Conservation (phyloP, 2,329 filamentous ascomycete genomes). For the Geosmithia putterillii region DNA sequence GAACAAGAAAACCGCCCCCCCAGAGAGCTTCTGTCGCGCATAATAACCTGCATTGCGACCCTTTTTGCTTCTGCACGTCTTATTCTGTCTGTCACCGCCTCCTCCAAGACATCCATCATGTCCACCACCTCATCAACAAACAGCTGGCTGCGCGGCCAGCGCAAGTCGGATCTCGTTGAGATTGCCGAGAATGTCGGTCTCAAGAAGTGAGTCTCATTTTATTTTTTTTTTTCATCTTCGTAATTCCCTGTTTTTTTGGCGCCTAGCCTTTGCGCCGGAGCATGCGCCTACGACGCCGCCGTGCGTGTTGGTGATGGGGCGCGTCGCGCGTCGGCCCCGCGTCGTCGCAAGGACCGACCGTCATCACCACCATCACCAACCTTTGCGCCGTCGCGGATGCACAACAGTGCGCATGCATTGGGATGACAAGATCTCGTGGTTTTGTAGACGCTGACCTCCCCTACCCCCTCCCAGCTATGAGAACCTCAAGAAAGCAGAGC, state of each 20-base stretch:
- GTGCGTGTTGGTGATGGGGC: background rate
- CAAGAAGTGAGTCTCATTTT: slow-evolving; percentile 51
- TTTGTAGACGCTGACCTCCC: too few species aligned
- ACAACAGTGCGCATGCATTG: too few species aligned
- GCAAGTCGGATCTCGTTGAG: slow-evolving; percentile 68
- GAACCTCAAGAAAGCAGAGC: slow-evolving; percentile 62
- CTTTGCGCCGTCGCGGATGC: too few species aligned
- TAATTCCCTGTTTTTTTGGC: background rate
- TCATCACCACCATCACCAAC: background rate
- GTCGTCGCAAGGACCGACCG: background rate
- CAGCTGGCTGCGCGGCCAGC: slow-evolving; percentile 68
- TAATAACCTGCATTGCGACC: too few species aligned
- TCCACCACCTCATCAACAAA: slow-evolving; percentile 28
- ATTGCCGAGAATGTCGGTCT: slow-evolving; percentile 61
- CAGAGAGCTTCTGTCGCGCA: too few species aligned
- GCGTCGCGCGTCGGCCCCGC: background rate
- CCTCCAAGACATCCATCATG: slow-evolving; percentile 8
- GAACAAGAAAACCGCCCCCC: too few species aligned
- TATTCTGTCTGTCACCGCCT: background rate
- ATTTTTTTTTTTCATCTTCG: background rate
- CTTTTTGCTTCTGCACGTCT: background rate
- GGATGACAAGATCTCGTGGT: too few species aligned
- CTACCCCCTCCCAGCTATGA: slow-evolving; percentile 50
- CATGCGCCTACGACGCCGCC: too few species aligned
- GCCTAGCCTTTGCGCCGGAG: background rate